phyloP scores from a whole-genome alignment of 768 basidiomycete species.

The Nidula microcarpa region DNA sequence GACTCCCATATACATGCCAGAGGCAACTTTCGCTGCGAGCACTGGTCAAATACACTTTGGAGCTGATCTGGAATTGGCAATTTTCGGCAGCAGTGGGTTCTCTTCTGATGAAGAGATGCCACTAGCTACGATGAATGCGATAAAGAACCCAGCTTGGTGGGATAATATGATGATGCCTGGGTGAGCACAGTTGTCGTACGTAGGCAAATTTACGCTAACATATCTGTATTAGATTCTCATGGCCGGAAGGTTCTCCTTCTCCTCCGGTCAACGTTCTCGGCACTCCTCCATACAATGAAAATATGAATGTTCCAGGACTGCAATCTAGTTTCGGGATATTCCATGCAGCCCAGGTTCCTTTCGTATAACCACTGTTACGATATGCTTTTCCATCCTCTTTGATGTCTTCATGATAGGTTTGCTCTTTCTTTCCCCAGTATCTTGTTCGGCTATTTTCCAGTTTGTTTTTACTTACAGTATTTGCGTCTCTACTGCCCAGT shows the following conservation, averaged over 20 bases:
- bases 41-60: constrained; percentile 40
- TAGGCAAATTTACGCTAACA: neutral
- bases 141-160: constrained; percentile 75
- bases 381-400: too few species aligned
- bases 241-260: constrained; percentile 33
- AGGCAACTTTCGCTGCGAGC: constrained; percentile 40
- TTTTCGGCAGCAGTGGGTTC: constrained; percentile 25
- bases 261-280: constrained; percentile 16
- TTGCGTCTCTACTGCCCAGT: too few species aligned
- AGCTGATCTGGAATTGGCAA: constrained; percentile 32
- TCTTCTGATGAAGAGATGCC: constrained; percentile 50
- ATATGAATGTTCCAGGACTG: constrained; percentile 12
- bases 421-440: too few species aligned
- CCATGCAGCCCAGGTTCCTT: constrained; percentile 18
- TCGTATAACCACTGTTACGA: constrained; percentile 1
- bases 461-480: too few species aligned
- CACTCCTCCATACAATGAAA: constrained; percentile 8
- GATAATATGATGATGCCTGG: constrained; percentile 85
- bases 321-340: constrained; percentile 22
- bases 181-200: constrained; percentile 20
- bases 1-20: constrained; percentile 43
- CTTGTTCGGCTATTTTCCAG: too few species aligned
- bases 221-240: constrained; percentile 23
- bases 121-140: constrained; percentile 69
- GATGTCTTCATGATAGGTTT: too few species aligned